phyloP scores from a whole-genome alignment of 2,329 filamentous ascomycete species.

The Cladosporium sp. region DNA sequence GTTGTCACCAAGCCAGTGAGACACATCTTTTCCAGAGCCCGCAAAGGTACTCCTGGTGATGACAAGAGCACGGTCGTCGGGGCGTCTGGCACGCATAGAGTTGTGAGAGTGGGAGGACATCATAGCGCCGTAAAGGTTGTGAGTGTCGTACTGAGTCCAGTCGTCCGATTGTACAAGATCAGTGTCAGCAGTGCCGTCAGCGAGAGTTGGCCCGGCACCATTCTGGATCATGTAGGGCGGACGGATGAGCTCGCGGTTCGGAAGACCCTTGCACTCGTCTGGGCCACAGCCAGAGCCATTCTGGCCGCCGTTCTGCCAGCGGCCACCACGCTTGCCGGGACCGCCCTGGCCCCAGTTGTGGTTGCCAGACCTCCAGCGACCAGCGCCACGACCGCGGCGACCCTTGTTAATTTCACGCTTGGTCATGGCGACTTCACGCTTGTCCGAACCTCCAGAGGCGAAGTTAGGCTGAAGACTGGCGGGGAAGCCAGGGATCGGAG shows the following conservation, averaged over 20 bases:
- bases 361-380: conserved; percentile 8
- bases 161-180: conserved; percentile 64
- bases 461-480: conserved; percentile 15
- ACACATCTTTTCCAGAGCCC: conserved; percentile 14
- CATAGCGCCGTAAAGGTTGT: conserved; percentile 70
- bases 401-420: conserved; percentile 2
- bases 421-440: conserved; percentile 3
- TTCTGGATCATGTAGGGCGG: conserved; percentile 63
- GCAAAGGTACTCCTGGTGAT: conserved; percentile 60
- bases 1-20: conserved; percentile 16
- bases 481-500: conserved; percentile 17
- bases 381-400: conserved; percentile 5
- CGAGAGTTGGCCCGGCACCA: conserved; percentile 36
- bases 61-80: conserved; percentile 59
- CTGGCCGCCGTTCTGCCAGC: conserved; percentile 15
- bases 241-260: conserved; percentile 14
- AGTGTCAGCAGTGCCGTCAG: conserved; percentile 51
- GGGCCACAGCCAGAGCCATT: conserved; percentile 15
- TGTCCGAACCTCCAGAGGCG: conserved; percentile 6
- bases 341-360: conserved; percentile 15
- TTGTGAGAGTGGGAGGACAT: conserved; percentile 61
- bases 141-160: conserved; percentile 64
- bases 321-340: conserved; percentile 1
- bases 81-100: conserved; percentile 62
- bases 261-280: conserved; percentile 13